Base-by-base conservation (phyloP, 345 rosid genomes). In the Litchi chinensis region DNA sequence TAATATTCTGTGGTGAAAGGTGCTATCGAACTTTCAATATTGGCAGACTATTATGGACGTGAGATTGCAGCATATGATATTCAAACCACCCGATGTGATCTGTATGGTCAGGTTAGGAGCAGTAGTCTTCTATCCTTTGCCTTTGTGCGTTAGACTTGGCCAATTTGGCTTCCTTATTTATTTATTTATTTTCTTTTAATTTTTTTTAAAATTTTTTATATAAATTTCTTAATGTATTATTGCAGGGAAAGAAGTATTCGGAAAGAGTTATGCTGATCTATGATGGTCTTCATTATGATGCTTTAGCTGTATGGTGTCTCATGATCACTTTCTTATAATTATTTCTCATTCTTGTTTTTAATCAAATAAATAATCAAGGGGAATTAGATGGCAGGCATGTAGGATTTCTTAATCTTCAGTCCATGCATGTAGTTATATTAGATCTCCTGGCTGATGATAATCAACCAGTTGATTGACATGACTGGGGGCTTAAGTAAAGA, bases 261-360 rank as follows among this genome's bases (percentile, higher is more conserved):
- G 95, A 96, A 82, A 90, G 99, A 83, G 97, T 84, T 67, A 87
- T 94, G 95, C 91, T 96, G 77, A 91, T 96, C 74, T 96, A 96
- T 75, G 97, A 96, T 48, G 97, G 99, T 39, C 95, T 96, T 64
- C 99, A 96, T 84, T 94, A 96, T 78, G 99, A 96, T 84, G 95
- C 99, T 44, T 83, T 96, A 76, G 95, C 94, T 71, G 99, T 96
- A 92, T 74, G 95, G 60, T 78, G 28, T 71, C 69, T 82, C 60
- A 3, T 71, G 44, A 56, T 73, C 80, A 28, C 12, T 79, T 71
- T 52, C 39, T 28, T 59, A 9, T 9, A 59, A 19, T 68, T 46
- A 41, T 54, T 52, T 21, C 18, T 32, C 37, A 24, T 70, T 19
- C 26, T 24, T 37, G 4, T 40, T 67, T 18, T 48, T 65, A 4